A percentile compares a stretch with the other conserved stretches of the same genome.
Conservation (phyloP, 768 basidiomycete species). For the Tulasnella sp. region DNA sequence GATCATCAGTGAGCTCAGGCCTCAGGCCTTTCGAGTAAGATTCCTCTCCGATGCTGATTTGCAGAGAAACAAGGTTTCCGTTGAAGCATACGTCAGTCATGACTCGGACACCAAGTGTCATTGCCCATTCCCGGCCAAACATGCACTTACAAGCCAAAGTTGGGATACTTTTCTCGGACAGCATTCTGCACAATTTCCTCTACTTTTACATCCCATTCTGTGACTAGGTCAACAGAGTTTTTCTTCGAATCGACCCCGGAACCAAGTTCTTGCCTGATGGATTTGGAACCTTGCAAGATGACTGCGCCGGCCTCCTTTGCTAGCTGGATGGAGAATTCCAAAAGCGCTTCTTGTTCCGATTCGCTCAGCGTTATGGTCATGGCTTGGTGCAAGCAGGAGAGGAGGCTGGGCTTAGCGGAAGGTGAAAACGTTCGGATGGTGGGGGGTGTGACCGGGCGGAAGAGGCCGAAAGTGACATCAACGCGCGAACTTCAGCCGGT, state of each 20-base stretch:
- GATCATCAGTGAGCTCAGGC: conserved; percentile 68
- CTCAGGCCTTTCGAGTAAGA: conserved; percentile 69
- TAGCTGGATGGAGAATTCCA: conserved; percentile 60
- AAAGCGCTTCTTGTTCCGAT: conserved; percentile 50
- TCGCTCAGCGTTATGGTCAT: conserved; percentile 29
- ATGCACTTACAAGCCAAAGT: conserved; percentile 71
- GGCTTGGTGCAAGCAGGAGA: too few species aligned
- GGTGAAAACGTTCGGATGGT: background rate
- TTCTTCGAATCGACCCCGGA: conserved; percentile 67
- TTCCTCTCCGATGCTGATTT: conserved; percentile 82
- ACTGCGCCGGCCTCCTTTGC: conserved; percentile 67
- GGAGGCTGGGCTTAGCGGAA: background rate
- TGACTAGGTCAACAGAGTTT: conserved; percentile 90
- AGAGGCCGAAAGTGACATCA: background rate
- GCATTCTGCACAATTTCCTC: conserved; percentile 74
- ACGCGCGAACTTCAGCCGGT: background rate
- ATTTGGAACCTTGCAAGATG: conserved; percentile 69
- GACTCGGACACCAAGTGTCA: background rate
- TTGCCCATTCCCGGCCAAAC: background rate
- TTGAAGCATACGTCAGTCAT: conserved; percentile 8
- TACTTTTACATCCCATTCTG: conserved; percentile 87
- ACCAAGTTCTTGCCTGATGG: conserved; percentile 46
- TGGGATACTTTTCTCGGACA: conserved; percentile 58
- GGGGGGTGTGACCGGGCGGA: background rate
- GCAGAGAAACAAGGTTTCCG: conserved; percentile 6